Conservation (phyloP, 2,329 filamentous ascomycete species). For the Monosporascus ibericus region DNA sequence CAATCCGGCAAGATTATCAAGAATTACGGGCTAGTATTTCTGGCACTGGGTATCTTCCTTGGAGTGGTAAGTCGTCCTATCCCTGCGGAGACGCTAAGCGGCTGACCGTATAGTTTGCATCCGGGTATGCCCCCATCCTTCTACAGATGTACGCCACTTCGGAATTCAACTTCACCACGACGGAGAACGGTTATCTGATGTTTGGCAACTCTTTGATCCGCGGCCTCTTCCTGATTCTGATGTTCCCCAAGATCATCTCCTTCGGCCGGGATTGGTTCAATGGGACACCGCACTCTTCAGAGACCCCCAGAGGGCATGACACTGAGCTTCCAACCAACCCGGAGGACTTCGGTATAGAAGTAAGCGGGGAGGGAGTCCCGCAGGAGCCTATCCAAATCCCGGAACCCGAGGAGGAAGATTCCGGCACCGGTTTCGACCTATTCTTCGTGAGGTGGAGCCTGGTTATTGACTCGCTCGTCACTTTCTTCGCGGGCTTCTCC, state of each 20-base stretch:
- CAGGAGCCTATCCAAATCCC: constrained; percentile 19
- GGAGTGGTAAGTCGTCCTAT: constrained; percentile 44
- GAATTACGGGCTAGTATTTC: constrained; percentile 57
- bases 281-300: constrained; percentile 1
- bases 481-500: constrained; percentile 56
- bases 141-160: constrained; percentile 55
- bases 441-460: constrained; percentile 62
- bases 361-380: constrained; percentile 16
- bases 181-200: constrained; percentile 51
- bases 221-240: constrained; percentile 47
- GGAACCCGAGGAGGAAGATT: constrained; percentile 20
- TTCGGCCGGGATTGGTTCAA: constrained; percentile 35
- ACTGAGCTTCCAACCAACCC: constrained; percentile 15
- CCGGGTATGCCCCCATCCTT: constrained; percentile 59
- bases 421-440: constrained; percentile 50
- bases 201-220: constrained; percentile 49
- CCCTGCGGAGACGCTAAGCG: not conserved
- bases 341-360: constrained; percentile 16
- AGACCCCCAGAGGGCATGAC: constrained; percentile 3
- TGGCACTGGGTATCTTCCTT: constrained; percentile 60
- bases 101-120: constrained; percentile 43
- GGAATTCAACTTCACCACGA: constrained; percentile 48
- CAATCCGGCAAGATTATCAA: constrained; percentile 42
- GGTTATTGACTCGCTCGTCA: constrained; percentile 58
- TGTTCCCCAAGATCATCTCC: constrained; percentile 48